Conservation (phyloP, 2,329 filamentous ascomycete genomes). For the Leptosphaerulina australis region DNA sequence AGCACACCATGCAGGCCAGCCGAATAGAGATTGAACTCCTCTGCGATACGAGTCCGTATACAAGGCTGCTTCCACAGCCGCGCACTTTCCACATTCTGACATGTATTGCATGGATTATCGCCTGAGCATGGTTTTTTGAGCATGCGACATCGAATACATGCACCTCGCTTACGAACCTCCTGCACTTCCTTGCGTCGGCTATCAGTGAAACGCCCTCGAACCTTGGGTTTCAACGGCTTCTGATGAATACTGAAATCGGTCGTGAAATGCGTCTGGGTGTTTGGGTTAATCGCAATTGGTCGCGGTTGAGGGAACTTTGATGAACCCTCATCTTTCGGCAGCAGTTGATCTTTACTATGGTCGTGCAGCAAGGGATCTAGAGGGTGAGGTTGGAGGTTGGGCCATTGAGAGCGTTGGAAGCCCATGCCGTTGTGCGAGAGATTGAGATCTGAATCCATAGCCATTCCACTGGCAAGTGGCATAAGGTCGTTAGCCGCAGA, state of each 20-base stretch:
- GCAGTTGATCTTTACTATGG: constrained; percentile 35
- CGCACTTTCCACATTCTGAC: constrained; percentile 64
- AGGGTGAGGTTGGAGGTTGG: constrained; percentile 34
- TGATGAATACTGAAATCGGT: constrained; percentile 50
- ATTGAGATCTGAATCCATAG: constrained; percentile 46
- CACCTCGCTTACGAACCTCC: constrained; percentile 64
- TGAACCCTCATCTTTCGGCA: constrained; percentile 30
- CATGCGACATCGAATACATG: constrained; percentile 68
- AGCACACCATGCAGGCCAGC: constrained; percentile 60
- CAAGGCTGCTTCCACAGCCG: constrained; percentile 67
- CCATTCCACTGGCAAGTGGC: constrained; percentile 41
- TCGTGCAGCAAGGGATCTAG: constrained; percentile 47
- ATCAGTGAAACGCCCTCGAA: constrained; percentile 63
- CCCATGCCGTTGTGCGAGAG: constrained; percentile 37
- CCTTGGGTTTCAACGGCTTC: constrained; percentile 53
- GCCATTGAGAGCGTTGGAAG: constrained; percentile 45
- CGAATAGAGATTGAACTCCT: constrained; percentile 64
- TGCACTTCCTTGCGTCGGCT: constrained; percentile 64
- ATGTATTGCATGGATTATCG: constrained; percentile 65
- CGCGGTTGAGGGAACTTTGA: constrained; percentile 40
- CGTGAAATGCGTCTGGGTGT: constrained; percentile 46
- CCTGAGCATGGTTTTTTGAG: constrained; percentile 68
- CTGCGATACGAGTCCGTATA: constrained; percentile 62
- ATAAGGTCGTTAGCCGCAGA: constrained; percentile 50
- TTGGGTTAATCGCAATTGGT: constrained; percentile 48